These are phyloP conservation scores for Grosmannia clavigera DNA, from an alignment of 2,329 filamentous ascomycete genomes.

Conservation along the genomic window DNA sequence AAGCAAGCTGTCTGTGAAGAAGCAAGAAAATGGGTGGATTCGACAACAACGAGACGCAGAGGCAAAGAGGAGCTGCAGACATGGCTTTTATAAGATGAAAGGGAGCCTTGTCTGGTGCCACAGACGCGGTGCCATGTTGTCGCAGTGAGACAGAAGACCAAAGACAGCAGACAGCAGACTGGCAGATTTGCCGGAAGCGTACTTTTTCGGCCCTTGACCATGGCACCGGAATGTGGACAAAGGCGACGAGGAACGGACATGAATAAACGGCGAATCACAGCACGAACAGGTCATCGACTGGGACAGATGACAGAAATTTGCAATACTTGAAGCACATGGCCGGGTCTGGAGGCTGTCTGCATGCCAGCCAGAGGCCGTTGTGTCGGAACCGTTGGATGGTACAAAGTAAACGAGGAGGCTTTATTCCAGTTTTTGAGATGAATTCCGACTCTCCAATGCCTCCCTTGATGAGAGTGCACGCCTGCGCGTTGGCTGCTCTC, in stretches of 20 bases:
- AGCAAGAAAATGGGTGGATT: not conserved
- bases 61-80: not conserved
- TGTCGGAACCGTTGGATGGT: not conserved
- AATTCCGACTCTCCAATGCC: no score
- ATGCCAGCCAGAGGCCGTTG: not conserved
- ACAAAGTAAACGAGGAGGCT: no score
- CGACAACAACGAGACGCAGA: not conserved
- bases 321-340: not conserved
- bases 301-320: not conserved
- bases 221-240: not conserved
- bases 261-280: not conserved
- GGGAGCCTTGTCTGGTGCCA: not conserved
- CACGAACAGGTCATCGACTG: not conserved
- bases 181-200: not conserved
- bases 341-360: not conserved
- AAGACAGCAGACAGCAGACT: no score
- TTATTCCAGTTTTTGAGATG: no score
- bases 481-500: no score
- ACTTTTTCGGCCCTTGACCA: not conserved
- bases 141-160: not conserved
- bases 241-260: not conserved
- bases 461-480: no score
- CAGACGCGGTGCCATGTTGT: not conserved
- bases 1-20: not conserved
- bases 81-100: not conserved